Percentiles rank a stretch among this genome's conserved stretches.
These are phyloP conservation scores for Fraxinus latifolia DNA, from an alignment of 305 asterid species.

Conservation along the genomic window DNA sequence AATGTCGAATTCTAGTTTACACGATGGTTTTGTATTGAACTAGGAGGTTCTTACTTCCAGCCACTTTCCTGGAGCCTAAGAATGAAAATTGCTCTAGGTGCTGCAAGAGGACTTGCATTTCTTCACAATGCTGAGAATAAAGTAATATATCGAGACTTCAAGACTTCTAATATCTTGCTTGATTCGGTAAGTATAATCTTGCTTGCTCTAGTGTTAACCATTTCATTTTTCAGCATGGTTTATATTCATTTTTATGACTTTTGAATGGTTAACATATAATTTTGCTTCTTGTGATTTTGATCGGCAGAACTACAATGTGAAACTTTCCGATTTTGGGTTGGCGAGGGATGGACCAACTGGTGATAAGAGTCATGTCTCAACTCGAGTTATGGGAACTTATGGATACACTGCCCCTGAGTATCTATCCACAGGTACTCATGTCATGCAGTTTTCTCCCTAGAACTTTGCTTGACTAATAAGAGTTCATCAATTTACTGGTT, in stretches of 20 bases:
- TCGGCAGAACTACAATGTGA: constrained; percentile 67
- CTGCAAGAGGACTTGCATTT: constrained; percentile 91
- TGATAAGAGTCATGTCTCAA: constrained; percentile 85
- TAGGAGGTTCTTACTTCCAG: constrained; percentile 81
- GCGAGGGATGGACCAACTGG: constrained; percentile 93
- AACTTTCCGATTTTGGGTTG: constrained; percentile 92
- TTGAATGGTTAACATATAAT: constrained; percentile 5
- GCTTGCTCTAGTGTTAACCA: background rate
- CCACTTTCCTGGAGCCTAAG: constrained; percentile 80
- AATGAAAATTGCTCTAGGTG: constrained; percentile 83
- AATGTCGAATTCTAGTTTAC: constrained; percentile 8
- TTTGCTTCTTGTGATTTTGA: constrained; percentile 1
- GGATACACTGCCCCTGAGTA: constrained; percentile 98
- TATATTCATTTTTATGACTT: background rate
- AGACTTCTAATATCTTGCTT: constrained; percentile 82
- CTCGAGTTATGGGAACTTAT: constrained; percentile 87
- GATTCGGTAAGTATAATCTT: constrained; percentile 50
- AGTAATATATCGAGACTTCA: constrained; percentile 90
- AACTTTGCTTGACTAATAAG: background rate
- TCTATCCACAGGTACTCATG: constrained; percentile 69
- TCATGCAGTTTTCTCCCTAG: background rate
- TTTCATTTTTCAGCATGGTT: background rate
- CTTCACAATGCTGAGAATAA: constrained; percentile 79
- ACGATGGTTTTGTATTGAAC: constrained; percentile 6
- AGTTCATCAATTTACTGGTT: background rate